Conservation (phyloP, 2,329 filamentous ascomycete genomes). For the Aspergillus tanneri region DNA sequence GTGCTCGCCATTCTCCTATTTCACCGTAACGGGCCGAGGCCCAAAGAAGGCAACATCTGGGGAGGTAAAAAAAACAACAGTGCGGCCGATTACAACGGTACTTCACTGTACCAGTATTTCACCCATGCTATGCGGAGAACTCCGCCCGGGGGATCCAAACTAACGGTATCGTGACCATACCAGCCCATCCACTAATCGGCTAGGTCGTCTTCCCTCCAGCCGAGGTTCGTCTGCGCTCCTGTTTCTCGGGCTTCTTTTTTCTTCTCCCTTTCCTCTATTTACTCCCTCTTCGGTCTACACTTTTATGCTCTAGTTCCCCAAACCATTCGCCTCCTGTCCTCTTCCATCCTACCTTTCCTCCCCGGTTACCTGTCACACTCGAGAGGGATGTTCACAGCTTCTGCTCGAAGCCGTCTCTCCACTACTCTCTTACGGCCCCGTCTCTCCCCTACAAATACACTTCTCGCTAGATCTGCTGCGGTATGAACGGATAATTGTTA, state of each 20-base stretch:
- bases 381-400: conserved; percentile 46
- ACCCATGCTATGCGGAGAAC: neutral
- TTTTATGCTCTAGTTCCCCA: conserved; percentile 12
- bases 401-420: conserved; percentile 45
- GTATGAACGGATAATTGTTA: conserved; percentile 21
- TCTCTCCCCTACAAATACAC: conserved; percentile 33
- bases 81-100: neutral
- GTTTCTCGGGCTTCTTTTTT: conserved; percentile 13
- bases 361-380: conserved; percentile 9
- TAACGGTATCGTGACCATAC: conserved; percentile 4
- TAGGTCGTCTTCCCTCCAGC: conserved; percentile 17
- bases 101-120: conserved; percentile 7
- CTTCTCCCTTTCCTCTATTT: conserved; percentile 2
- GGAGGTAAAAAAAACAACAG: no score
- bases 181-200: conserved; percentile 12
- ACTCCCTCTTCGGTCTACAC: conserved; percentile 14
- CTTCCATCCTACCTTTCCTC: conserved; percentile 5
- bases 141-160: neutral
- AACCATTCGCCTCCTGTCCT: conserved; percentile 8
- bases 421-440: conserved; percentile 41
- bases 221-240: conserved; percentile 20
- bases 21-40: conserved; percentile 6
- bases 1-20: no score
- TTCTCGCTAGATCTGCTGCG: conserved; percentile 35
- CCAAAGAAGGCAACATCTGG: neutral